Evolutionary conservation across 75 land plant genomes (phyloP), one percentile per base, ranked within the genome.

Genomic region (Selaginella moellendorffii): DNA sequence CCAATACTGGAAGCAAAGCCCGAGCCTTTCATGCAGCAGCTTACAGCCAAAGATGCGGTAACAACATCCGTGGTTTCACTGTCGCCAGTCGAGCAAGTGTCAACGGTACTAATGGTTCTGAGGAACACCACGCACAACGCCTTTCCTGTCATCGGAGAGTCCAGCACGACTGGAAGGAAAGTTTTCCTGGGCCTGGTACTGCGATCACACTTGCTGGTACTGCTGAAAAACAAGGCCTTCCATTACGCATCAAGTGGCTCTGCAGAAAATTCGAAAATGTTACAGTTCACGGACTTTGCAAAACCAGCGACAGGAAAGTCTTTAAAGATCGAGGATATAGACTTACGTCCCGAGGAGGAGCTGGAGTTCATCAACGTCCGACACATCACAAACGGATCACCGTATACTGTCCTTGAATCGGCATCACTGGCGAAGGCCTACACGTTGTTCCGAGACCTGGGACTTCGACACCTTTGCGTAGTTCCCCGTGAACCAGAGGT

Each of bases 391-490:
- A 77, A 80, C 52, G 54, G 76, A 1, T 77, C 82, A 21, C 82
- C 82, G 20, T 80, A 77, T 52, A 77, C 82, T 14, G 80, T 77
- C 20, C 74, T 67, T 60, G 82, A 80, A 66, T 73, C 81, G 1
- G 76, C 76, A 76, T 85, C 88, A 0, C 64, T 85, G 24, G 85
- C 88, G 24, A 82, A 80, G 31, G 85, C 88, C 52, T 61, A 62
- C 2, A 27, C 77, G 14, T 81, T 85, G 52, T 85, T 85, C 66
- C 68, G 85, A 22, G 75, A 82, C 64, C 69, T 85, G 24, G 88
- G 85, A 0, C 69, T 85, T 20, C 52, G 88, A 56, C 85, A 85
- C 62, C 64, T 85, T 52, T 74, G 72, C 52, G 80, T 85, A 17
- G 76, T 85, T 1, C 88, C 88, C 1, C 81, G 76, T 64, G 53